Conservation (phyloP, 2,329 filamentous ascomycete species). For the Xylariomycetidae sp. region DNA sequence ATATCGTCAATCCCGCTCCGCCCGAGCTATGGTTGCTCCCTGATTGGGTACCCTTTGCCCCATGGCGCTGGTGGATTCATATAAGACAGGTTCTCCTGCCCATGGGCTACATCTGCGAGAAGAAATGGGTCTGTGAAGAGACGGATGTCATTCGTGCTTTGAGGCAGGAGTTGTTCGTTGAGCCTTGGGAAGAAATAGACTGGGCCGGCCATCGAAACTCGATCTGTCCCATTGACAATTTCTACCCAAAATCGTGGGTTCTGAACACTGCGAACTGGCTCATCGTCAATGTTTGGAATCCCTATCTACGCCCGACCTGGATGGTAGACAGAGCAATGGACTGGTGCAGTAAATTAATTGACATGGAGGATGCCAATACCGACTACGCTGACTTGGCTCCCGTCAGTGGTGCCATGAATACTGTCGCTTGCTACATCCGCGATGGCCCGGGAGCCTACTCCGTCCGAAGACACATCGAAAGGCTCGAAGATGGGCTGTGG, state of each 20-base stretch:
- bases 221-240: slow-evolving; percentile 78
- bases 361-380: slow-evolving; percentile 91
- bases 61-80: slow-evolving; percentile 97
- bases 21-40: slow-evolving; percentile 91
- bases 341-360: slow-evolving; percentile 77
- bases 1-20: slow-evolving; percentile 89
- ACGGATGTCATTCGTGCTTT: slow-evolving; percentile 70
- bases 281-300: slow-evolving; percentile 74
- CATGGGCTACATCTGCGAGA: slow-evolving; percentile 88
- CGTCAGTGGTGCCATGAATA: slow-evolving; percentile 87
- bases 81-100: slow-evolving; percentile 94
- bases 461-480: slow-evolving; percentile 72
- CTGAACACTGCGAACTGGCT: slow-evolving; percentile 76
- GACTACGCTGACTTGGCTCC: slow-evolving; percentile 82
- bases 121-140: slow-evolving; percentile 70
- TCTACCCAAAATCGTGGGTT: slow-evolving; percentile 85
- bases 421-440: slow-evolving; percentile 77
- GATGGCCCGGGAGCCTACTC: slow-evolving; percentile 73
- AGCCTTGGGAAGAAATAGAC: slow-evolving; percentile 72
- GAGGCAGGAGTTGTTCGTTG: slow-evolving; percentile 75
- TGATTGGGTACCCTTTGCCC: slow-evolving; percentile 84
- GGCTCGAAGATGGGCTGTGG: slow-evolving; percentile 85
- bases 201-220: slow-evolving; percentile 77
- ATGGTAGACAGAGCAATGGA: slow-evolving; percentile 70
- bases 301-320: slow-evolving; percentile 63